Percentiles rank a stretch among this genome's conserved stretches.
These are phyloP conservation scores for Tuber brumale DNA, from an alignment of 495 filamentous ascomycete genomes.

Conservation along the genomic window DNA sequence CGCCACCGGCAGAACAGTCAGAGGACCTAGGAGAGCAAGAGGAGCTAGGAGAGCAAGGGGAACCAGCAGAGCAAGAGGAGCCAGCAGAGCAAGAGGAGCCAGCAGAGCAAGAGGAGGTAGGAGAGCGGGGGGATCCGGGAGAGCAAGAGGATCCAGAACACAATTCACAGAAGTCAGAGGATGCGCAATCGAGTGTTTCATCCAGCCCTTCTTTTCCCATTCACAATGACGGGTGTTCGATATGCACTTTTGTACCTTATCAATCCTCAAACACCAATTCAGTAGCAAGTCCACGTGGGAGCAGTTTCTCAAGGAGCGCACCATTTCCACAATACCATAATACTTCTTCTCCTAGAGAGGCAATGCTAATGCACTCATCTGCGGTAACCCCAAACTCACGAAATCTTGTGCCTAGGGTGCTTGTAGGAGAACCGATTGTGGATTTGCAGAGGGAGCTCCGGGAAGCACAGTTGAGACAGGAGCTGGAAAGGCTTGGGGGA, in stretches of 20 bases:
- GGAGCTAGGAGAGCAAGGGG: too few species aligned
- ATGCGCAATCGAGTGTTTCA: background rate
- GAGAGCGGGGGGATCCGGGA: too few species aligned
- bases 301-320: background rate
- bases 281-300: background rate
- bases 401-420: background rate
- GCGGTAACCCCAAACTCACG: background rate
- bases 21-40: background rate
- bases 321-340: background rate
- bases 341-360: background rate
- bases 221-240: background rate
- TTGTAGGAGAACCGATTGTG: background rate
- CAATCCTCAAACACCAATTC: background rate
- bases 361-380: background rate
- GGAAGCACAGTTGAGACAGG: background rate
- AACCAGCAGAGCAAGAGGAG: too few species aligned
- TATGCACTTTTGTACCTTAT: background rate
- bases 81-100: too few species aligned
- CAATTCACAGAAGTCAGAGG: background rate
- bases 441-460: background rate
- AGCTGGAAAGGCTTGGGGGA: background rate
- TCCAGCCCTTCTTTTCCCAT: background rate
- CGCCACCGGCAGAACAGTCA: background rate
- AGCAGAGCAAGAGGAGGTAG: too few species aligned
- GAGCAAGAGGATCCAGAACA: background rate